phyloP scores from a whole-genome alignment of 2,329 filamentous ascomycete genomes.

The Zopfia rhizophila region DNA sequence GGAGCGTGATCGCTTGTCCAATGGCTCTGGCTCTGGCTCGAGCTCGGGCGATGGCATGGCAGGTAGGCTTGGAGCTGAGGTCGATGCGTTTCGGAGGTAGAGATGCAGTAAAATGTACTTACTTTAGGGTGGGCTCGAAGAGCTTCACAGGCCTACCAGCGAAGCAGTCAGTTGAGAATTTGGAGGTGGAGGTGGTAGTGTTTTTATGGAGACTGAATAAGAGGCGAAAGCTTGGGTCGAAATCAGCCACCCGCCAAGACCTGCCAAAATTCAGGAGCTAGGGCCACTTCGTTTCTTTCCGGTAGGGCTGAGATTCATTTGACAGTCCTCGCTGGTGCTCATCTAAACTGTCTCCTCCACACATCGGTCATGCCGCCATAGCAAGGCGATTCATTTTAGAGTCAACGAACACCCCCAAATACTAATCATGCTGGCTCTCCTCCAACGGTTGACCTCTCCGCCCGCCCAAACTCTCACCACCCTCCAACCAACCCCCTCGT shows the following conservation, averaged over 20 bases:
- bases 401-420: constrained; percentile 23
- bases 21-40: too few species aligned
- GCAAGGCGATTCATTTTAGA: too few species aligned
- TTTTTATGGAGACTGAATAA: too few species aligned
- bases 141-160: too few species aligned
- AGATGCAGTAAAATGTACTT: neutral
- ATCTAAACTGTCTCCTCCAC: neutral
- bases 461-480: constrained; percentile 36
- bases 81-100: too few species aligned
- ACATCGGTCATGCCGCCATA: neutral
- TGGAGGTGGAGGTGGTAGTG: neutral
- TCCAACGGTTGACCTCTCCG: constrained; percentile 40
- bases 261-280: constrained; percentile 11
- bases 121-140: neutral
- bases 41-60: too few species aligned
- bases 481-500: constrained; percentile 74
- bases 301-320: constrained; percentile 23
- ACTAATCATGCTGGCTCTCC: constrained; percentile 30
- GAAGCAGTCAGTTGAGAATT: neutral
- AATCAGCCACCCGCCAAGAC: neutral
- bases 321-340: too few species aligned
- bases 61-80: too few species aligned
- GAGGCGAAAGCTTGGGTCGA: neutral
- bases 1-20: constrained; percentile 24
- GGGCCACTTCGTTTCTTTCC: constrained; percentile 13